Conservation (phyloP, 768 basidiomycete genomes). For the Lepiota venenata region DNA sequence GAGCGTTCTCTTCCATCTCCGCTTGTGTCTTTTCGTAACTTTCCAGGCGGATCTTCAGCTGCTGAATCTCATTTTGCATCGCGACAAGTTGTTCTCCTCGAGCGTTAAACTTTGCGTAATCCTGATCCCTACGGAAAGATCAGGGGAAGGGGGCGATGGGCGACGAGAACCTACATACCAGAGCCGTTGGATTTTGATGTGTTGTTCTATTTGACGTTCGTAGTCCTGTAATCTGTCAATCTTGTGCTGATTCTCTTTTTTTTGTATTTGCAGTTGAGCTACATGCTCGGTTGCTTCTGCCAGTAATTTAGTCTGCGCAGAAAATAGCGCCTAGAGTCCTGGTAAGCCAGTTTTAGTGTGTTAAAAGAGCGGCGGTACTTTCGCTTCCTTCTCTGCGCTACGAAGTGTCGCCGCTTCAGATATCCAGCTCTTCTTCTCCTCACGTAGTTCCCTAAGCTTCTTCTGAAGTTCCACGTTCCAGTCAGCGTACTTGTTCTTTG, state of each 20-base stretch:
- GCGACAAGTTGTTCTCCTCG: conserved; percentile 54
- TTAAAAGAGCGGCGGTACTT: conserved; percentile 35
- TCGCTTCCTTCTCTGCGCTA: conserved; percentile 66
- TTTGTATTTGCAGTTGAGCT: conserved; percentile 69
- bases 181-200: conserved; percentile 68
- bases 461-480: conserved; percentile 84
- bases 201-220: conserved; percentile 83
- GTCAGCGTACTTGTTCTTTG: conserved; percentile 77
- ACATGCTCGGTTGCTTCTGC: conserved; percentile 68
- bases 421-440: conserved; percentile 78
- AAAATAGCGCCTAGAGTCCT: conserved; percentile 54
- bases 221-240: conserved; percentile 80
- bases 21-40: conserved; percentile 51
- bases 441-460: conserved; percentile 68
- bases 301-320: conserved; percentile 64
- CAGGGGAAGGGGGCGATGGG: neutral
- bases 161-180: conserved; percentile 49
- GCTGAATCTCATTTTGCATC: conserved; percentile 56
- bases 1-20: conserved; percentile 53
- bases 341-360: neutral
- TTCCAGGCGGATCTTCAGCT: conserved; percentile 63
- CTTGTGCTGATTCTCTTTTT: conserved; percentile 78
- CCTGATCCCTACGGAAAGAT: conserved; percentile 54
- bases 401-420: conserved; percentile 66
- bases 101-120: conserved; percentile 68